Evolutionary conservation across 495 filamentous ascomycete species (phyloP), one percentile per base, ranked within the genome.

Genomic region (Trichoderma reesei): DNA sequence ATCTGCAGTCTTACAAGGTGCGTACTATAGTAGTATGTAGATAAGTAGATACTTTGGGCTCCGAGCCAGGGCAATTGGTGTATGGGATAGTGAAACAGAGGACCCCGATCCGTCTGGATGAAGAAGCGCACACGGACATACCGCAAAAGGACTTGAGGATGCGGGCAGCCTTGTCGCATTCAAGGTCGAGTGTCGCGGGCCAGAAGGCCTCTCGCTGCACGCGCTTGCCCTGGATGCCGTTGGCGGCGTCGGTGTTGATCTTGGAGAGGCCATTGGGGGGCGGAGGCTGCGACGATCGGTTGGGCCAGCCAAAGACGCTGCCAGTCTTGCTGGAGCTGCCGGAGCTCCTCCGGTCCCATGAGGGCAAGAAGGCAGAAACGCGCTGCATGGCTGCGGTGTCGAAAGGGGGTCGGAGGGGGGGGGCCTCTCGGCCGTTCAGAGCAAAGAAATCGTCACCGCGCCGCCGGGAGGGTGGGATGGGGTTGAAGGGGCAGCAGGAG

Each of bases 151-250:
- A 90, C 69, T 88, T 85, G 54, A 95, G 69, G 60, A 95, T 93
- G 51, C 90, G 83, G 61, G 90, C 90, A 20, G 90, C 90, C 76
- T 94, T 93, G 72, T 95, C 90, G 77, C 85, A 86, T 76, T 95
- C 90, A 69, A 85, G 88, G 69, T 93, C 90, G 56, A 94, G 78
- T 3, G 83, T 85, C 65, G 88, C 86, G 34, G 90, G 90, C 88
- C 89, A 91, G 71, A 92, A 90, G 14, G 85, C 85, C 67, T 94
- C 90, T n/a, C 60, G 36, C 18, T 42, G 34, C n/a, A 65, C 63
- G 2, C 61, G 61, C 31, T 42, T 42, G 41, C 13, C 41, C 16
- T 16, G 16, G 5, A 33, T 9, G 26, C n/a, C n/a, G n/a, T 63
- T 63, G 10, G 61, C 61, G 7, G 61, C 31, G 7, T 63, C 31